Evolutionary conservation across 2,329 filamentous ascomycete genomes (phyloP), one percentile per base, ranked within the genome.

Genomic region (Daldinia sp.): DNA sequence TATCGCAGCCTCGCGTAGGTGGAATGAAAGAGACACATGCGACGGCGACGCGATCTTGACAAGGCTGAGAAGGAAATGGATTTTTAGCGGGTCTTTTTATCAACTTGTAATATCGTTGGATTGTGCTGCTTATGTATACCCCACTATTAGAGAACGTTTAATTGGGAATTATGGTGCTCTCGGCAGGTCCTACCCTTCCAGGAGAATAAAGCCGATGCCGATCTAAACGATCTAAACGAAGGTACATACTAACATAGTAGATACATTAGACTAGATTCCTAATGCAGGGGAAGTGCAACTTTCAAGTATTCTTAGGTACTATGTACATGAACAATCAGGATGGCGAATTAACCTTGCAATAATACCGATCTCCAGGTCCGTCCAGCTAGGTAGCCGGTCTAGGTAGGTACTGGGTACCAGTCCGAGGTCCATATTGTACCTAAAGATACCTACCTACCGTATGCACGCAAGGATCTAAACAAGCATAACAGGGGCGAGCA

Each of bases 211-310:
- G 13, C 54, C 60, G 10, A 10, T 59, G 61, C 47, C 55, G 62
- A 62, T 64, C 58, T 64, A 11, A 35, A 48, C 21, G 54, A 55
- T n/a, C n/a, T n/a, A n/a, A n/a, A n/a, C n/a, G n/a, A n/a, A n/a
- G n/a, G n/a, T n/a, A n/a, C n/a, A n/a, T n/a, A n/a, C n/a, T n/a
- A n/a, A n/a, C n/a, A n/a, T n/a, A n/a, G n/a, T n/a, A n/a, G n/a
- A n/a, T n/a, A n/a, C n/a, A n/a, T n/a, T n/a, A n/a, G n/a, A n/a
- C n/a, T n/a, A n/a, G n/a, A n/a, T n/a, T n/a, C n/a, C n/a, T n/a
- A 50, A 63, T 53, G 41, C 58, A 63, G 58, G 63, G 63, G 59
- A 19, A 37, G 29, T 53, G 58, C 58, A 43, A 65, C 55, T 50
- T 35, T 48, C 45, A 57, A 59, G 10, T 57, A 23, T 56, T 47